Evolutionary conservation across 2,329 filamentous ascomycete species (phyloP).

Genomic region (Lojkania enalia): DNA sequence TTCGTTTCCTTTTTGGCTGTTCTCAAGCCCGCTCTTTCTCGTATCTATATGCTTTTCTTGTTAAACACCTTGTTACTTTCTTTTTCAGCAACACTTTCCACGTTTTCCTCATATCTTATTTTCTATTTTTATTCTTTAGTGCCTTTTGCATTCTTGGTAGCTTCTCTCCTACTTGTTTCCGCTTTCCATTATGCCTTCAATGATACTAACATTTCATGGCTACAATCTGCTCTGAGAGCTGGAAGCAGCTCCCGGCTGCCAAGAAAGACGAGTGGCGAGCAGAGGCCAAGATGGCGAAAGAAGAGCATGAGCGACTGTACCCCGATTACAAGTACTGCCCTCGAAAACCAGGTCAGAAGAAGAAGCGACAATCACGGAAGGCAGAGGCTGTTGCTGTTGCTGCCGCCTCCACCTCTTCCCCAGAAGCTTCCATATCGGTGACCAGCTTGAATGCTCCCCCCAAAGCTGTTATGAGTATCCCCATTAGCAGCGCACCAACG

Average conservation of each 20-base stretch:
- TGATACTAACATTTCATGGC: slow-evolving; percentile 16
- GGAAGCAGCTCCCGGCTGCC: slow-evolving; percentile 17
- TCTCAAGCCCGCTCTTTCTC: no score
- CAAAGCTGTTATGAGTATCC: no score
- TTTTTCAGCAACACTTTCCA: no score
- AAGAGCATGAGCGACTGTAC: slow-evolving; percentile 23
- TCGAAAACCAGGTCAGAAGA: slow-evolving; percentile 31
- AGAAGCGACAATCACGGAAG: slow-evolving; percentile 34
- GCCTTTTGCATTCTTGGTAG: neutral
- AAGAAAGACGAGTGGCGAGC: slow-evolving; percentile 22
- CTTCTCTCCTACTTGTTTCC: neutral
- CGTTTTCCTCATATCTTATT: no score
- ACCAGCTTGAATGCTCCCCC: no score
- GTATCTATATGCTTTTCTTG: no score
- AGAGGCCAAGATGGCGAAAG: slow-evolving; percentile 22
- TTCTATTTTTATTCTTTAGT: no score
- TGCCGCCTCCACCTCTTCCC: slow-evolving; percentile 6
- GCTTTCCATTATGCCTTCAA: neutral
- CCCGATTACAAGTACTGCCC: slow-evolving; percentile 34
- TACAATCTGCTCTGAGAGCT: slow-evolving; percentile 21
- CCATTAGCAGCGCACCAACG: no score
- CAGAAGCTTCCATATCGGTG: no score
- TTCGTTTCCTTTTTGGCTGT: neutral
- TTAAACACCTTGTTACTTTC: no score
- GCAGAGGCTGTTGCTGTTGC: slow-evolving; percentile 16